phyloP scores from a whole-genome alignment of 73 alveolate genomes.

The Effrenium voratum region DNA sequence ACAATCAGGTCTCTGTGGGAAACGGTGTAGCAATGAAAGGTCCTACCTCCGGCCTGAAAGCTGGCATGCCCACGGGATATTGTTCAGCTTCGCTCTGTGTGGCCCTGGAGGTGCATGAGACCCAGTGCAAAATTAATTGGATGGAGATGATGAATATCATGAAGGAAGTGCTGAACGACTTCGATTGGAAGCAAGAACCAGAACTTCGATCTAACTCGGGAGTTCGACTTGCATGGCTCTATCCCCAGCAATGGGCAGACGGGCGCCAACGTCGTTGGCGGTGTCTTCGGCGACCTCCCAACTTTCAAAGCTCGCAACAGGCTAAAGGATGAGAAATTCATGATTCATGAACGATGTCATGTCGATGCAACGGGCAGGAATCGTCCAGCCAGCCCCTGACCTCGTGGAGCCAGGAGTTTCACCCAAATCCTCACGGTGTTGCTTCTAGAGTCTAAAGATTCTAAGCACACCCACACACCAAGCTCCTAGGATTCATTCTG shows the following conservation, averaged over 20 bases:
- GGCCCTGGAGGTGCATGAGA: slow-evolving; percentile 5
- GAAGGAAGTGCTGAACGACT: neutral
- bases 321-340: neutral
- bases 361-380: neutral
- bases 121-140: slow-evolving; percentile 21
- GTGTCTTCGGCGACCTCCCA: neutral
- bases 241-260: neutral
- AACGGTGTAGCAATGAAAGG: too few relatives aligned
- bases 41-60: neutral
- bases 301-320: neutral
- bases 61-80: neutral
- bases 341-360: neutral
- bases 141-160: slow-evolving; percentile 12
- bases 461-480: too few relatives aligned
- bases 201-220: slow-evolving; percentile 5
- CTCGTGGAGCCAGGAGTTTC: neutral
- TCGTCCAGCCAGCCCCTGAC: neutral
- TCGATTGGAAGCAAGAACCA: neutral
- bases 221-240: slow-evolving; percentile 12
- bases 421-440: neutral
- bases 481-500: too few relatives aligned
- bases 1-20: neutral
- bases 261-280: neutral
- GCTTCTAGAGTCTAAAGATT: neutral
- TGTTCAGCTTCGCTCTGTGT: neutral